Evolutionary conservation across 1,284 basidiomycete species (phyloP).

Genomic region (Anthracocystis walkeri): DNA sequence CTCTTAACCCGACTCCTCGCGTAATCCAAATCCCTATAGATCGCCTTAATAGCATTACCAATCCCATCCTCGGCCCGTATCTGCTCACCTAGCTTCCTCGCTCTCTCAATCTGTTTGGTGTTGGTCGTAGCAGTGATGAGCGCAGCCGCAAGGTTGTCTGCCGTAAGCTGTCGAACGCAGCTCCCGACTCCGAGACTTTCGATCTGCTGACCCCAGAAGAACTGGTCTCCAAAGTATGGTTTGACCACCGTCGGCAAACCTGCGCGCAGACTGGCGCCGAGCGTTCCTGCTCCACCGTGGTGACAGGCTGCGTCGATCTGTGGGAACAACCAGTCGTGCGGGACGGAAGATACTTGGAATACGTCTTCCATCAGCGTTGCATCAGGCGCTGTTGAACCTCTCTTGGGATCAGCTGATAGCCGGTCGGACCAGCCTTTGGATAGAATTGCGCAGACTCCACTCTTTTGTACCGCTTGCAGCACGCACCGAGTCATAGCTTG

Average conservation of each 20-base stretch:
- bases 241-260: constrained; percentile 95
- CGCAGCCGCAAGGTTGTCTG: constrained; percentile 81
- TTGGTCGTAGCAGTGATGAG: constrained; percentile 85
- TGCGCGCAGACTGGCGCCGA: constrained; percentile 89
- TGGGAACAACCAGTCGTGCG: constrained; percentile 96
- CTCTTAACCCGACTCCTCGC: constrained; percentile 59
- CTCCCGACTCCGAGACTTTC: constrained; percentile 91
- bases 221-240: constrained; percentile 97
- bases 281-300: constrained; percentile 95
- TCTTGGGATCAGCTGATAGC: constrained; percentile 56
- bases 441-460: constrained; percentile 88
- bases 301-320: constrained; percentile 95
- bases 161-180: constrained; percentile 85
- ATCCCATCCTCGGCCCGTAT: constrained; percentile 73
- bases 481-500: constrained; percentile 89
- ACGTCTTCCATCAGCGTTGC: constrained; percentile 78
- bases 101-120: constrained; percentile 85
- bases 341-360: constrained; percentile 84
- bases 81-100: constrained; percentile 75
- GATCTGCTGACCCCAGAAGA: constrained; percentile 92
- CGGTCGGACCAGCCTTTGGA: constrained; percentile 99
- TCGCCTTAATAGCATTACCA: constrained; percentile 60
- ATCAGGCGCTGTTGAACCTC: constrained; percentile 66
- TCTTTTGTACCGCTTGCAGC: constrained; percentile 82
- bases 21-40: constrained; percentile 66